Evolutionary conservation across 2,329 filamentous ascomycete species (phyloP).

Genomic region (Aspergillus floridensis): DNA sequence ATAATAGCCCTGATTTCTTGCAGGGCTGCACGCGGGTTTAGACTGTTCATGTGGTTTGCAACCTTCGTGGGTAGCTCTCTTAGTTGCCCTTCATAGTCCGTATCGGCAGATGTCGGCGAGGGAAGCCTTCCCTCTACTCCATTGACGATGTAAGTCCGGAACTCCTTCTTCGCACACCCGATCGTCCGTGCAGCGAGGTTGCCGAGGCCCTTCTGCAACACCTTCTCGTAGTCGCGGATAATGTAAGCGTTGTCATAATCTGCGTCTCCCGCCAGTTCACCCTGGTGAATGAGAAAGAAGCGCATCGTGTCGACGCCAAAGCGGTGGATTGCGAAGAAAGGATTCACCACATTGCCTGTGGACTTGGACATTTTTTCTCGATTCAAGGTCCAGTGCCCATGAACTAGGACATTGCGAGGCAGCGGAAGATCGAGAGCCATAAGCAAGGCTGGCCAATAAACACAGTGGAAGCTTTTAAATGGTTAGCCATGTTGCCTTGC

Average conservation of each 20-base stretch:
- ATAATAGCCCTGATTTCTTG: constrained; percentile 63
- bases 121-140: constrained; percentile 30
- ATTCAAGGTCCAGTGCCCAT: constrained; percentile 94
- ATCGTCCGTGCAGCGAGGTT: constrained; percentile 74
- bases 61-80: constrained; percentile 43
- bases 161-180: constrained; percentile 66
- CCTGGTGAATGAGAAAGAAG: constrained; percentile 81
- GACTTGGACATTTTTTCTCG: constrained; percentile 96
- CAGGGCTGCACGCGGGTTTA: constrained; percentile 65
- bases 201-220: constrained; percentile 72
- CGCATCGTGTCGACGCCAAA: constrained; percentile 86
- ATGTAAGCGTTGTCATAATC: constrained; percentile 81
- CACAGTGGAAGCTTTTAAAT: constrained; percentile 70
- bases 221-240: constrained; percentile 73
- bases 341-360: constrained; percentile 90
- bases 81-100: constrained; percentile 43
- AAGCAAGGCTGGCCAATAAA: constrained; percentile 97
- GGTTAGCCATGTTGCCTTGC: constrained; percentile 15
- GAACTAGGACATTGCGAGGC: constrained; percentile 77
- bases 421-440: constrained; percentile 80
- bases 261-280: constrained; percentile 72
- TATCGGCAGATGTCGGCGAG: constrained; percentile 29
- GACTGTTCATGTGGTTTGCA: constrained; percentile 58
- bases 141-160: constrained; percentile 57
- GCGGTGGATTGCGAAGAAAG: constrained; percentile 83